A percentile compares a stretch with the other conserved stretches of the same genome.
These are phyloP conservation scores for Plantago lanceolata DNA, from an alignment of 305 asterid species.

Conservation along the genomic window DNA sequence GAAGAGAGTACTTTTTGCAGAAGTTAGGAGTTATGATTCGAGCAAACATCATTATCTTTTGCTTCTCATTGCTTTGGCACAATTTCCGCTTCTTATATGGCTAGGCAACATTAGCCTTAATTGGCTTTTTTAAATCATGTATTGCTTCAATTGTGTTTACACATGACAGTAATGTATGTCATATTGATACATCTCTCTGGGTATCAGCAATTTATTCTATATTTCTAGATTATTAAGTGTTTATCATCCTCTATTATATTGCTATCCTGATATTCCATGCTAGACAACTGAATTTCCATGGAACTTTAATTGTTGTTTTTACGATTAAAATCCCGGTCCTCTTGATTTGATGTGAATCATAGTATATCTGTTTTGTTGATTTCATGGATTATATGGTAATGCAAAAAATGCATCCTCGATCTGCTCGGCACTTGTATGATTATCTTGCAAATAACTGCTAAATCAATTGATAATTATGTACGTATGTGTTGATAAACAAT, in stretches of 20 bases:
- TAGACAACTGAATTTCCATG: background rate
- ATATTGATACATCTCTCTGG: conserved; percentile 15
- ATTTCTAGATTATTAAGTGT: conserved; percentile 16
- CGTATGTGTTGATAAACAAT: no score
- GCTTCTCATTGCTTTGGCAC: conserved; percentile 57
- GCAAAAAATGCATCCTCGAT: background rate
- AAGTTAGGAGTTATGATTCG: conserved; percentile 51
- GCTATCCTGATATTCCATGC: conserved; percentile 5
- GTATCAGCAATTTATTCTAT: conserved; percentile 12
- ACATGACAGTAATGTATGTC: background rate
- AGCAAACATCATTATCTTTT: conserved; percentile 53
- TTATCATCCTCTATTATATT: background rate
- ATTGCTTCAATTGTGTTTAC: background rate
- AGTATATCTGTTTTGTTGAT: background rate
- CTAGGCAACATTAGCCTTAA: conserved; percentile 49
- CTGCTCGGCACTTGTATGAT: background rate
- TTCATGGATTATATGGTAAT: background rate
- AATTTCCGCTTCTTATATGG: conserved; percentile 51
- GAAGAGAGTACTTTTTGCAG: conserved; percentile 67
- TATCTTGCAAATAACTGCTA: background rate
- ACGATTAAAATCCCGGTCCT: background rate
- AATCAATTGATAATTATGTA: background rate
- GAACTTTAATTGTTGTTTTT: background rate
- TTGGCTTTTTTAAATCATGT: conserved; percentile 36
- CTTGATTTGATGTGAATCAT: conserved; percentile 1